phyloP scores from a whole-genome alignment of 441 rosid species.

The Gossypium aridum region DNA sequence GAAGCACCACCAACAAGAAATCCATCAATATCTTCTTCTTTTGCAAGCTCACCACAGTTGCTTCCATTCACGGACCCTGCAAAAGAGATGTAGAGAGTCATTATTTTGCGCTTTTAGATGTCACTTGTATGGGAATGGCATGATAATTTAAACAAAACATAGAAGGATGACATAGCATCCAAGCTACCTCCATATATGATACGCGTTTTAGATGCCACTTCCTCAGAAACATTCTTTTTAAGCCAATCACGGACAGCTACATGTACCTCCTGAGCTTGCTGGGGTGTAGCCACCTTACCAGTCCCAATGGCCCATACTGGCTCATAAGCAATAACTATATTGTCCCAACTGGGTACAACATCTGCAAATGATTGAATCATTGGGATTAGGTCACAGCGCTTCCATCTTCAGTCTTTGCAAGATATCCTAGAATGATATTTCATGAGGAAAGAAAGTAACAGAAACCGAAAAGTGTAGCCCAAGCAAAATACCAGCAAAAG shows the following conservation, averaged over 20 bases:
- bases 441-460: background rate
- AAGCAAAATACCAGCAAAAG: conserved; percentile 57
- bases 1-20: conserved; percentile 99
- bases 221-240: conserved; percentile 74
- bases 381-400: background rate
- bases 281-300: conserved; percentile 89
- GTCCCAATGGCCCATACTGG: conserved; percentile 99
- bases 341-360: conserved; percentile 86
- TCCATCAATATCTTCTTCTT: conserved; percentile 94
- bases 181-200: conserved; percentile 91
- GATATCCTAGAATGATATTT: background rate
- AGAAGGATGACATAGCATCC: background rate
- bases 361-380: conserved; percentile 33
- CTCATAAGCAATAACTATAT: conserved; percentile 88
- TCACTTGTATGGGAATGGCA: background rate
- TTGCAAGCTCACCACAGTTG: conserved; percentile 88
- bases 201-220: conserved; percentile 82
- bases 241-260: conserved; percentile 90
- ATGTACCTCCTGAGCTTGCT: conserved; percentile 96
- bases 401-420: background rate
- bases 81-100: conserved; percentile 3
- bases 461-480: background rate
- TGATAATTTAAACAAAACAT: background rate
- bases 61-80: conserved; percentile 92
- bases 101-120: conserved; percentile 1